These are phyloP conservation scores for Lodderomyces jiufengensis DNA, from an alignment of 1,139 yeast species.

Conservation along the genomic window DNA sequence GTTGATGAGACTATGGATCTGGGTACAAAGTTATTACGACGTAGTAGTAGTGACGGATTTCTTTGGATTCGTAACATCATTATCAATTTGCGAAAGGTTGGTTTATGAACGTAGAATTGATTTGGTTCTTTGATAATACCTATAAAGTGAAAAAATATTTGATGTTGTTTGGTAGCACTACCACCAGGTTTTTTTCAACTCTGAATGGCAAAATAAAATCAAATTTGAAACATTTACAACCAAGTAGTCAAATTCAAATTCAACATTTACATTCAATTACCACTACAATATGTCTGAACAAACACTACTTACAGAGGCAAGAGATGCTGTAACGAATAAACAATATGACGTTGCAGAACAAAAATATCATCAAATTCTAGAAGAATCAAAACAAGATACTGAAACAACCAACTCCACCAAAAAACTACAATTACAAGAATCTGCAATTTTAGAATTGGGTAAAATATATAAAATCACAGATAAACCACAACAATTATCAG, in stretches of 20 bases:
- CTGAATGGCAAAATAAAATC: conserved; percentile 3
- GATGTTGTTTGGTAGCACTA: background rate
- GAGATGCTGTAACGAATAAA: conserved; percentile 48
- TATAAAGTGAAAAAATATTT: too few species aligned
- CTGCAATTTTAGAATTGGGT: conserved; percentile 62
- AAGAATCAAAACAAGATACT: conserved; percentile 36
- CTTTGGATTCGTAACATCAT: too few species aligned
- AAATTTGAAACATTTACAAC: conserved; percentile 4
- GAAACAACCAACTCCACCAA: conserved; percentile 19
- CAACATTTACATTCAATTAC: background rate
- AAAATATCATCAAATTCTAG: conserved; percentile 42
- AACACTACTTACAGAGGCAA: conserved; percentile 48
- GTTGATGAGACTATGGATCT: background rate
- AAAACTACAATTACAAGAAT: conserved; percentile 51
- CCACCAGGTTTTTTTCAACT: background rate
- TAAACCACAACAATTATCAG: conserved; percentile 50
- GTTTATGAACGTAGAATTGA: too few species aligned
- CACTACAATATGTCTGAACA: conserved; percentile 16
- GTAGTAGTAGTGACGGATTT: background rate
- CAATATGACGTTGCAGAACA: conserved; percentile 55
- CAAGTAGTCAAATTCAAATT: too few species aligned
- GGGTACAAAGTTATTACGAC: background rate
- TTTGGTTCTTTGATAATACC: too few species aligned
- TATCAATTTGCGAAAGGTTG: too few species aligned
- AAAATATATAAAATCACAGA: conserved; percentile 46